A percentile compares a stretch with the other conserved stretches of the same genome.
These are phyloP conservation scores for Bifiguratus adelaidae DNA, from an alignment of 192 early-diverging fungal species.

Conservation along the genomic window DNA sequence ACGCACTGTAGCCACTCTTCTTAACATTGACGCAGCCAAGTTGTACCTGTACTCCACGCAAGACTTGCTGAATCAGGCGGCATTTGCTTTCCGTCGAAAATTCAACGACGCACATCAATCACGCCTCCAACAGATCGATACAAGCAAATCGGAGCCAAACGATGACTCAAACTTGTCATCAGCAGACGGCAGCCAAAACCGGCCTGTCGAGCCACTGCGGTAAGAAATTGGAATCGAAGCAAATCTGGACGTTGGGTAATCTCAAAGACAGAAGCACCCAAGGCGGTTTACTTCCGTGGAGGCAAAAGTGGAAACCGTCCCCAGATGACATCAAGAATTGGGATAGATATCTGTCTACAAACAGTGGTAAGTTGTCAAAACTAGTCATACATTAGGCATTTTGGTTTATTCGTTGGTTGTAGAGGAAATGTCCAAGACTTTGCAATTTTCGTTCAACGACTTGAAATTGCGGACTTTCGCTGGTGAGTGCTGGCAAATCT, in stretches of 20 bases:
- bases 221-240: too few relatives aligned
- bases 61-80: conserved; percentile 2
- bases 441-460: conserved; percentile 56
- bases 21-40: conserved; percentile 9
- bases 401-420: not conserved
- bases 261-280: too few relatives aligned
- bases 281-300: conserved; percentile 25
- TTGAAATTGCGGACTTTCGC: conserved; percentile 43
- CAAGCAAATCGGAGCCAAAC: not conserved
- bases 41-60: conserved; percentile 14
- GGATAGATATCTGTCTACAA: conserved; percentile 49
- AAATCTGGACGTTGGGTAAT: too few relatives aligned
- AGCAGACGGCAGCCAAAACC: too few relatives aligned
- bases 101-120: not conserved
- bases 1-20: not conserved
- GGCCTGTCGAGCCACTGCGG: too few relatives aligned
- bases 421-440: conserved; percentile 53
- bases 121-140: not conserved
- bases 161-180: not conserved
- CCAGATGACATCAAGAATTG: conserved; percentile 40
- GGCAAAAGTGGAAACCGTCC: conserved; percentile 22
- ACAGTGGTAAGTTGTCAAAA: conserved; percentile 23
- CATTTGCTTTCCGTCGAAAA: not conserved
- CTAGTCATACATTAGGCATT: not conserved
- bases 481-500: conserved; percentile 13